Base-by-base conservation (phyloP, 495 filamentous ascomycete species). In the Podospora fimiseda region DNA sequence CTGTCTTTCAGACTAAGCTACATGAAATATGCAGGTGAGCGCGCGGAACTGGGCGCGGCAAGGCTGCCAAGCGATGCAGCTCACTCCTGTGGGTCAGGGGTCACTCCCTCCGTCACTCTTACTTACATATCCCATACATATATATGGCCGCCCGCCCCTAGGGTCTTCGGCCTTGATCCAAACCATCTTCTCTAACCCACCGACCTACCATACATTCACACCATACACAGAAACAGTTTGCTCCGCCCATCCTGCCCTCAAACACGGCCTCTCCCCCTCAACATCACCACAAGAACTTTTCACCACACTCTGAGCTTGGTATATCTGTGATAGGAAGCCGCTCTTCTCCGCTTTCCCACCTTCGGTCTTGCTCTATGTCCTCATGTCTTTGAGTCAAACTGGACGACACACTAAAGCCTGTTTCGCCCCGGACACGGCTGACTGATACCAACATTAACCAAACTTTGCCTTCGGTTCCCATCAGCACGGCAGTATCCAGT, bases 341-440 rank as follows among this genome's bases (percentile, higher is more conserved):
- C 36, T 40, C 52, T 41, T 36, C 30, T 45, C 51, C 49, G 21
- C 49, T 27, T 22, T 27, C 39, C 39, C 50, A 43, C 37, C 15
- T 22, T 40, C 16, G 30, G 47, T 52, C 50, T 9, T 30, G n/a
- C 36, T 46, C 52, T 38, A 70, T 70, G 67, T 65, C 62, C 69
- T 57, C 68, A 72, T 73, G 68, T 74, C 71, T 67, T 61, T 74
- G 67, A 68, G 51, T 54, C 58, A 55, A 61, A 52, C 60, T 59
- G 36, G 55, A 57, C 59, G 53, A 65, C 57, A 60, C 56, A 50
- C 57, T 55, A 64, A 61, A 43, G 53, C 67, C 60, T 60, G 24
- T 60, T 64, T 63, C 57, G 63, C 69, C 62, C 66, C 62, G 60
- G 71, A 71, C 60, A 70, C 71, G 52, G 67, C 71, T 54, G 70